Evolutionary conservation across 805 yeast genomes (phyloP).

Genomic region (Pichia thaimueangensis): DNA sequence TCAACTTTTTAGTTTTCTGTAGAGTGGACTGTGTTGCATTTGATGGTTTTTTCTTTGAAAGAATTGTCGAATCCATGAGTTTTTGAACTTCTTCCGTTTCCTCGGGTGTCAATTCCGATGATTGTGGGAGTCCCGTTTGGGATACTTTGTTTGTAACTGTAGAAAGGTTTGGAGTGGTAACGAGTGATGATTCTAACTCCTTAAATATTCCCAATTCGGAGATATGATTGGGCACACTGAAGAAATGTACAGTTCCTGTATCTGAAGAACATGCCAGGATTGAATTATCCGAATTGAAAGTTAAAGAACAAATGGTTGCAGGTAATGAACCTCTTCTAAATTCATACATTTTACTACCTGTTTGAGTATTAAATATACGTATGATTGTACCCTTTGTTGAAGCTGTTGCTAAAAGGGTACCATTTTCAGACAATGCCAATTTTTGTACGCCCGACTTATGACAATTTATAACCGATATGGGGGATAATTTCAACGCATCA

Average conservation of each 20-base stretch:
- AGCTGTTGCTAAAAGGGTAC: slow-evolving; percentile 79
- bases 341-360: slow-evolving; percentile 60
- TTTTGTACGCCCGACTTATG: slow-evolving; percentile 74
- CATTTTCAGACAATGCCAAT: slow-evolving; percentile 65
- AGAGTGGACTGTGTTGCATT: background rate
- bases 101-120: background rate
- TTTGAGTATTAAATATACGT: slow-evolving; percentile 65
- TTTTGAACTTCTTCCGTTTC: background rate
- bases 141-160: background rate
- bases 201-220: background rate
- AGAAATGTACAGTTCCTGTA: slow-evolving; percentile 89
- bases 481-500: slow-evolving; percentile 68
- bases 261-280: slow-evolving; percentile 80
- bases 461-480: slow-evolving; percentile 77
- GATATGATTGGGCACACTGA: slow-evolving; percentile 27
- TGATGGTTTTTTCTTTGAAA: too few species aligned
- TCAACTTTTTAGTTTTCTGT: slow-evolving; percentile 20
- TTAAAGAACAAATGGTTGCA: slow-evolving; percentile 68
- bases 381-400: slow-evolving; percentile 87
- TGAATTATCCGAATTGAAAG: slow-evolving; percentile 64
- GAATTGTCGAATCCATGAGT: background rate
- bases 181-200: background rate
- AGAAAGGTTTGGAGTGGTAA: background rate
- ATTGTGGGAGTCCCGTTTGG: background rate
- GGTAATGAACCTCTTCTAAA: slow-evolving; percentile 85